Evolutionary conservation across 2,329 filamentous ascomycete genomes (phyloP).

Genomic region (Paraconiothyrium sp.): DNA sequence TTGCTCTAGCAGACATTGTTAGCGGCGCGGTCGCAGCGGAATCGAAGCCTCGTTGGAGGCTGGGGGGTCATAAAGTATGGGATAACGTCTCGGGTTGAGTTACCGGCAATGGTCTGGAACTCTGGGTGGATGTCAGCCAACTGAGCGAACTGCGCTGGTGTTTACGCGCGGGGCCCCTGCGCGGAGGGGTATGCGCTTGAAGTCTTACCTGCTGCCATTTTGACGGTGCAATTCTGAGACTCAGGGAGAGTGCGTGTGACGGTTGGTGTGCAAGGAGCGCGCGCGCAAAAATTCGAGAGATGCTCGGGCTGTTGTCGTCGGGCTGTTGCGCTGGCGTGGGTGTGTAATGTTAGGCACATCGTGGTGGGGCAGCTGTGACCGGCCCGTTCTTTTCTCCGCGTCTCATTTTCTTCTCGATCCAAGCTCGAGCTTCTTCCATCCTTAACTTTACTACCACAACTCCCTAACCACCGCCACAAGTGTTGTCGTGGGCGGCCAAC

Average conservation of each 20-base stretch:
- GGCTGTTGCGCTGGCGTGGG: conserved; percentile 31
- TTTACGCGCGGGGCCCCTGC: conserved; percentile 16
- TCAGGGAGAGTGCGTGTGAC: background rate
- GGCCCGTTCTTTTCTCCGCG: conserved; percentile 33
- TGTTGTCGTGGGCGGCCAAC: conserved; percentile 13
- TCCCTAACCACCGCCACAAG: conserved; percentile 7
- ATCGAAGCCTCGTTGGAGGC: background rate
- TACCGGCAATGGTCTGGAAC: conserved; percentile 16
- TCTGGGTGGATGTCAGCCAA: conserved; percentile 8
- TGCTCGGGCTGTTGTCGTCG: conserved; percentile 12
- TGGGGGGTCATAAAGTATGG: background rate
- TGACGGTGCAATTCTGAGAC: conserved; percentile 13
- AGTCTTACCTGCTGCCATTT: conserved; percentile 18
- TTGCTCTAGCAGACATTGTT: conserved; percentile 67
- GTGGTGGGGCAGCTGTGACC: conserved; percentile 40
- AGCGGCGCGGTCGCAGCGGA: conserved; percentile 22
- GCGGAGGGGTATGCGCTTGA: conserved; percentile 11
- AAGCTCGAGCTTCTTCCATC: conserved; percentile 11
- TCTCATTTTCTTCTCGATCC: conserved; percentile 22
- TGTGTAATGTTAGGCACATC: conserved; percentile 24
- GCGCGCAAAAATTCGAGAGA: conserved; percentile 19
- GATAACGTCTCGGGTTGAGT: background rate
- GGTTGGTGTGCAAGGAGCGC: background rate
- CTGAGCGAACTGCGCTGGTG: conserved; percentile 1
- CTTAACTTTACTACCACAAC: conserved; percentile 13